phyloP scores from a whole-genome alignment of 306 rosid genomes.

The Sphenostylis stenocarpa region DNA sequence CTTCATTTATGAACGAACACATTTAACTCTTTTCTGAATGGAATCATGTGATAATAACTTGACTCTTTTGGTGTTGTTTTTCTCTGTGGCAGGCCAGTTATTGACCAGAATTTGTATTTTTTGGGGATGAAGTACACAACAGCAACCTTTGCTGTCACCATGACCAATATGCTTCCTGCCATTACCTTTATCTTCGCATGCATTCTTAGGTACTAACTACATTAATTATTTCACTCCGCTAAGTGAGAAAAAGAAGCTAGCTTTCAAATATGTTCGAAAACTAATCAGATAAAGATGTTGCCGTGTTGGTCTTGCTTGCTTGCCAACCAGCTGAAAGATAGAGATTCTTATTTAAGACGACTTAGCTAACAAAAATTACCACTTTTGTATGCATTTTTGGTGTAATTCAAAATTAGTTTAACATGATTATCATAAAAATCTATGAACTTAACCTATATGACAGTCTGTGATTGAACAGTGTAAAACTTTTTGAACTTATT shows the following conservation, averaged over 20 bases:
- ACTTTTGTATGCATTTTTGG: background rate
- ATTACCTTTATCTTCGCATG: constrained; percentile 79
- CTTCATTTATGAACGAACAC: background rate
- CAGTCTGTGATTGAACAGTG: no score
- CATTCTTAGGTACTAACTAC: constrained; percentile 50
- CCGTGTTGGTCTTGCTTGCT: background rate
- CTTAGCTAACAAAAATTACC: background rate
- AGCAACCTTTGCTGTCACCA: constrained; percentile 87
- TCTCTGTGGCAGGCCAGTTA: constrained; percentile 72
- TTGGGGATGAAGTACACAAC: constrained; percentile 89
- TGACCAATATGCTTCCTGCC: constrained; percentile 86
- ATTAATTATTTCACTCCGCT: background rate
- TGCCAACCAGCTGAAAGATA: background rate
- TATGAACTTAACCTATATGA: no score
- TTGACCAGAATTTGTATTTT: constrained; percentile 82
- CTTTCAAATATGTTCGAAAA: background rate
- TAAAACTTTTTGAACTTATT: no score
- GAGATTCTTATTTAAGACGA: background rate
- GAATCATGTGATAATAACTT: background rate
- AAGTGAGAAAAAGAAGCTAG: background rate
- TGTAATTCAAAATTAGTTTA: no score
- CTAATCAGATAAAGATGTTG: background rate
- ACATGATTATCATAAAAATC: no score
- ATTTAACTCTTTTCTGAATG: background rate
- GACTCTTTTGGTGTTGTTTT: constrained; percentile 7